Percentiles rank a stretch among this genome's conserved stretches.
These are phyloP conservation scores for Gossypium trilobum DNA, from an alignment of 441 rosid genomes.

Conservation along the genomic window DNA sequence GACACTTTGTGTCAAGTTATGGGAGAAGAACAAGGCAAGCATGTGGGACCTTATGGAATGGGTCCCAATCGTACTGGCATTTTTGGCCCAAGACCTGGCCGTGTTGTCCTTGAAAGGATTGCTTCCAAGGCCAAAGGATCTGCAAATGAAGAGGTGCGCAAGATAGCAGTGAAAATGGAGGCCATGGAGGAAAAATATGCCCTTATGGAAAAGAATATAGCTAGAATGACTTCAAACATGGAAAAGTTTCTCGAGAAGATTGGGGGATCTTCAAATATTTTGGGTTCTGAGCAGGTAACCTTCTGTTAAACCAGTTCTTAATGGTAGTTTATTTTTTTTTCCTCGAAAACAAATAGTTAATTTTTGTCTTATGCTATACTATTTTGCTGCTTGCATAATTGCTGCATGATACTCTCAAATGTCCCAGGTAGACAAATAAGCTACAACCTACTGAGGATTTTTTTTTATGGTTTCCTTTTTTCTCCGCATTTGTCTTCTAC, in stretches of 20 bases:
- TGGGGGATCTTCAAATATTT: constrained; percentile 7
- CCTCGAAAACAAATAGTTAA: neutral
- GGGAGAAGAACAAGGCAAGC: constrained; percentile 23
- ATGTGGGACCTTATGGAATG: constrained; percentile 21
- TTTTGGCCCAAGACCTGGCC: constrained; percentile 21
- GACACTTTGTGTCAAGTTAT: constrained; percentile 31
- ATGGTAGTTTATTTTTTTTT: neutral
- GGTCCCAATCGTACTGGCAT: constrained; percentile 21
- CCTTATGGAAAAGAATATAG: constrained; percentile 28
- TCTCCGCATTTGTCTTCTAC: neutral
- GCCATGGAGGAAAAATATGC: constrained; percentile 31
- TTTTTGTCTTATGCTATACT: neutral
- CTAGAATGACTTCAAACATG: constrained; percentile 25
- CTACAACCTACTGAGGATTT: neutral
- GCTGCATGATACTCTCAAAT: constrained; percentile 12
- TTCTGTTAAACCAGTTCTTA: neutral
- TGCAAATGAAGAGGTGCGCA: constrained; percentile 25
- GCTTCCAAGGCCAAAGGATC: constrained; percentile 25
- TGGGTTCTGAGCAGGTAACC: constrained; percentile 19
- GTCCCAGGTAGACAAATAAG: constrained; percentile 13
- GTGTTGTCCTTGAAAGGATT: constrained; percentile 10
- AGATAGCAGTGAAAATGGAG: constrained; percentile 29
- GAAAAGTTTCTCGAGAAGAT: constrained; percentile 23
- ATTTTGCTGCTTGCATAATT: neutral
- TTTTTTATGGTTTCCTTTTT: neutral